Evolutionary conservation across 345 rosid genomes (phyloP), one percentile per base, ranked within the genome.

Genomic region (Carallia brachiata): DNA sequence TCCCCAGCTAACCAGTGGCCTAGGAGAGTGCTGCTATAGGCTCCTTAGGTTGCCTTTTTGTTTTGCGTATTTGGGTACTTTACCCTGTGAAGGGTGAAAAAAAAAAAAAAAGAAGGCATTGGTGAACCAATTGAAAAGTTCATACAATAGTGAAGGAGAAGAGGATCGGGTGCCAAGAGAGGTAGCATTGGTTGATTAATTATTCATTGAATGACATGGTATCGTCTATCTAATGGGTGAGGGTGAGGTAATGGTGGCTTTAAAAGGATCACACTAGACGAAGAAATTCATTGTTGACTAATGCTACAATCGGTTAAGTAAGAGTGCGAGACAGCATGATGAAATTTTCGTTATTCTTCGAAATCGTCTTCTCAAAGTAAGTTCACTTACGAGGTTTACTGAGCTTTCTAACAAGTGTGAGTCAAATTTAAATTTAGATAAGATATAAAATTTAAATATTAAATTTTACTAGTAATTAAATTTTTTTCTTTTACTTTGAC

Each of bases 161-260:
- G 48, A 36, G 6, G 34, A 34, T 4, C 50, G 36, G 36, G 19
- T 6, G 6, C 37, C 52, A 28, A 57, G 19, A 3, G 76, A 71
- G 10, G 36, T 69, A 18, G 27, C 17, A 28, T n/a, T 19, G 56
- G 61, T 34, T 30, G 80, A 77, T 77, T 48, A 62, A n/a, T n/a
- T n/a, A n/a, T 4, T 56, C 67, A 30, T 36, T 69, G 55, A 63
- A 39, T 40, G 87, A 81, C n/a, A n/a, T 0, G 83, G 86, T 4
- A 61, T 75, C 3, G 86, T 87, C 27, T 85, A 87, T 56, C 55
- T 87, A 60, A 65, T 85, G 36, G 86, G 88, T 5, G 86, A 87
- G 68, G 78, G 61, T 4, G 83, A 81, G 57, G 79, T 80, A n/a
- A n/a, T n/a, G 58, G 56, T 75, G 65, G 84, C 88, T 4, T 55